These are phyloP conservation scores for Ganoderma meredithae DNA, from an alignment of 1,284 basidiomycete species.

Conservation along the genomic window DNA sequence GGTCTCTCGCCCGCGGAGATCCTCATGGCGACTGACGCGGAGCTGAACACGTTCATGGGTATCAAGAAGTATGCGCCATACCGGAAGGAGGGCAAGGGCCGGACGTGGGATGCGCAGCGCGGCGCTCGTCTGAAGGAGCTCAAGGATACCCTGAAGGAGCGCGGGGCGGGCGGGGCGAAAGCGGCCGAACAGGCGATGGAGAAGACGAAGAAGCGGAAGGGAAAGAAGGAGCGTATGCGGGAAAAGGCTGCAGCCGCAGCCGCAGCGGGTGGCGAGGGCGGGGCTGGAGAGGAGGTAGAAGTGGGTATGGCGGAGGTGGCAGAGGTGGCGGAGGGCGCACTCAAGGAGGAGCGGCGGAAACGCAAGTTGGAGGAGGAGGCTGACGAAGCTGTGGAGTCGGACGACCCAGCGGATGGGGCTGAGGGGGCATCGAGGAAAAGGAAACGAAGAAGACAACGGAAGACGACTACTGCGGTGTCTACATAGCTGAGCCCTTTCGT, in stretches of 20 bases:
- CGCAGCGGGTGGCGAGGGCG: slow-evolving; percentile 37
- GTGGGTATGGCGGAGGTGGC: too few species aligned
- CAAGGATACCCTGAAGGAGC: slow-evolving; percentile 41
- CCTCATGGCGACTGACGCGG: slow-evolving; percentile 90
- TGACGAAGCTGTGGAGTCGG: background rate
- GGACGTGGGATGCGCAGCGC: slow-evolving; percentile 71
- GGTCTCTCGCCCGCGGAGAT: slow-evolving; percentile 89
- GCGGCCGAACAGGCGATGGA: slow-evolving; percentile 27
- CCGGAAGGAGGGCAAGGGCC: slow-evolving; percentile 55
- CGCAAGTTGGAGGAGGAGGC: slow-evolving; percentile 18
- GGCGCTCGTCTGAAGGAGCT: slow-evolving; percentile 78
- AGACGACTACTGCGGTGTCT: slow-evolving; percentile 23
- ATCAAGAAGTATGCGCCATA: slow-evolving; percentile 94
- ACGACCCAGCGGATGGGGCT: slow-evolving; percentile 3
- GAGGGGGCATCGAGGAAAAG: slow-evolving; percentile 26
- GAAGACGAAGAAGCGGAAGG: slow-evolving; percentile 69
- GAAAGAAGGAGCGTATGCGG: slow-evolving; percentile 78
- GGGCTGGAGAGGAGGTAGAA: slow-evolving; percentile 31
- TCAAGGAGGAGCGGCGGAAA: slow-evolving; percentile 19
- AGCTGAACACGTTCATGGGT: slow-evolving; percentile 91
- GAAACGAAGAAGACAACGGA: slow-evolving; percentile 28
- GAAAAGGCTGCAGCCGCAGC: slow-evolving; percentile 45
- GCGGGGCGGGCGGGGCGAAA: slow-evolving; percentile 24
- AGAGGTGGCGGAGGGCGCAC: slow-evolving; percentile 10
- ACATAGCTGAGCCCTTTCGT: slow-evolving; percentile 13